Evolutionary conservation across 441 rosid species (phyloP).

Genomic region (Metrosideros polymorpha): DNA sequence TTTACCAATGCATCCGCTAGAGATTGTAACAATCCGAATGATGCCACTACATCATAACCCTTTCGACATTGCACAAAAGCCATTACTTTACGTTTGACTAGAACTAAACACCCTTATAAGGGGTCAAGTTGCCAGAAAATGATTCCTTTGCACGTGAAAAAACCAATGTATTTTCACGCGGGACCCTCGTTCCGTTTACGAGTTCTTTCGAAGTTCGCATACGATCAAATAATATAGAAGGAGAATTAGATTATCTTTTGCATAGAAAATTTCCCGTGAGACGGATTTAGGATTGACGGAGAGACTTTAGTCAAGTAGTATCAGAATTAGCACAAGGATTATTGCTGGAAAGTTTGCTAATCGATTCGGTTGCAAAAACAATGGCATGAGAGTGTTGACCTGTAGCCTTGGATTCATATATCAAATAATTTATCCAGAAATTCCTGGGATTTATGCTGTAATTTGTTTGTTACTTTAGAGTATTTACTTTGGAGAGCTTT

Average conservation of each 20-base stretch:
- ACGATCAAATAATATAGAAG: not conserved
- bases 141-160: conserved; percentile 15
- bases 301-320: not conserved
- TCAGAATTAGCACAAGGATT: not conserved
- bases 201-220: not conserved
- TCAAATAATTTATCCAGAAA: not conserved
- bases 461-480: not conserved
- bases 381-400: not conserved
- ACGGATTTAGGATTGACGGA: not conserved
- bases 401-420: not conserved
- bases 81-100: not conserved
- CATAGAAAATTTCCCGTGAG: not conserved
- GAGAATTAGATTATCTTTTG: not conserved
- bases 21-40: not conserved
- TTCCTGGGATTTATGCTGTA: not conserved
- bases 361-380: not conserved
- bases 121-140: conserved; percentile 17
- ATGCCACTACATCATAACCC: not conserved
- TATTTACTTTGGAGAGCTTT: not conserved
- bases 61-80: not conserved
- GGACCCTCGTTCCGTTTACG: not conserved
- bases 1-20: not conserved
- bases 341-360: not conserved
- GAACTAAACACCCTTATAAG: conserved; percentile 17
- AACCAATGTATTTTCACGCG: conserved; percentile 24